Base-by-base conservation (phyloP, 129 eudicot genomes). In the Arctium minus region DNA sequence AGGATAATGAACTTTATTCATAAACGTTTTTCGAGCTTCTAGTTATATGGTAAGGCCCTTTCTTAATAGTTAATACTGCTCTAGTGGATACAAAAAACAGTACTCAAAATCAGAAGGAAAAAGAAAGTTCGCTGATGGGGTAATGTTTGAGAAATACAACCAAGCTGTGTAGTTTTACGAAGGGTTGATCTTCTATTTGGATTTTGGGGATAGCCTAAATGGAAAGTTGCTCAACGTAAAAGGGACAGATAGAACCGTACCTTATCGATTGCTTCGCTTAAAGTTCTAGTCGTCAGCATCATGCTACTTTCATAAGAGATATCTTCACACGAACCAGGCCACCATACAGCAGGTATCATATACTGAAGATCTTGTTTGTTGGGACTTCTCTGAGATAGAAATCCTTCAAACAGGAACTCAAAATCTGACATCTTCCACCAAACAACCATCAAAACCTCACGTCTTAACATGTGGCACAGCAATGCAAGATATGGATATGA, bases 261-360 rank as follows among this genome's bases (percentile, higher is more conserved):
- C 97, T 92, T 93, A 73, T 87, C 82, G 35, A 96, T 78, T 65
- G 94, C 92, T 84, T 91, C 98, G 5, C 94, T 86, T 77, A 96
- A 84, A 70, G 99, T 97, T 73, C 92, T 89, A 22, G 92, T 90
- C 6, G 98, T 93, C 83, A 96, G 89, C 83, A 85, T 78, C 99
- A 96, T 93, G 87, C 98, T 93, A 78, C 86, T 92, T 91, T 96
- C 99, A 86, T 89, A 87, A 22, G 98, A 90, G 13, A 87, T 76
- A 72, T 96, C 98, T 83, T 93, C 99, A 83, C 80, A 86, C 35
- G 99, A 93, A 81, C 97, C 97, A 82, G 99, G 97, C 99, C 99
- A 96, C 97, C 99, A 93, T 64, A 96, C 98, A 81, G 91, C 89
- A 87, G 99, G 99, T 88, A 96, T 93, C 90, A 93, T 74, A 72